Evolutionary conservation across 352 stramenopile species (phyloP), one percentile per base, ranked within the genome.

Genomic region (Phytophthora pseudosyringae): DNA sequence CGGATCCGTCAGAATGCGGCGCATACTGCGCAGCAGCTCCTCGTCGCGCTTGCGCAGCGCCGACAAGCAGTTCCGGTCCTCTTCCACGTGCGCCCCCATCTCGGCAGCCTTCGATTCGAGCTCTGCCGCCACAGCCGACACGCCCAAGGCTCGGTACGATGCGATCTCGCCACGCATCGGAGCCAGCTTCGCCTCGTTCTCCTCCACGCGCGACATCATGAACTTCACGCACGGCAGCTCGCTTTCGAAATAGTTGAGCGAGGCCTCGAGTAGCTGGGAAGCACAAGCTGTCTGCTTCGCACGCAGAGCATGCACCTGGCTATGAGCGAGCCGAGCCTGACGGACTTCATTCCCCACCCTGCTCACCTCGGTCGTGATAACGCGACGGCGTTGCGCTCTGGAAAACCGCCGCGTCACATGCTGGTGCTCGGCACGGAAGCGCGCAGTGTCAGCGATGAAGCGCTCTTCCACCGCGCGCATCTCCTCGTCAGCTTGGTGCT

Each of bases 201-300:
- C 75, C 29, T 78, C 60, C 1, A 89, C 78, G 5, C 86, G 79
- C 8, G 74, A 78, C 67, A 82, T 80, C 80, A 93, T 93, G 51
- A 93, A 93, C 63, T 92, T 88, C 10, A 93, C 68, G 41, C 86
- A 95, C 18, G 83, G 84, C 47, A 91, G 50, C 40, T 95, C 79
- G 50, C 84, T 90, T 43, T 78, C 78, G 52, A 92, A 90, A 47
- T 93, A 95, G 25, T 83, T 80, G 9, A 90, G 52, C 12, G 83
- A 73, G 28, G 78, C 81, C 61, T 95, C 80, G 11, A 93, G 47
- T 33, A 93, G 79, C 64, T 93, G 83, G 0, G 73, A 60, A 43
- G 86, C 38, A 43, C 76, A 88, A 16, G 57, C 50, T 1, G 75
- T 67, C 29, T 81, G 76, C 53, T 89, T 91, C 11, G 83, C 63